These are phyloP conservation scores for Amphicarpaea edgeworthii DNA, from an alignment of 306 rosid genomes.

Conservation along the genomic window DNA sequence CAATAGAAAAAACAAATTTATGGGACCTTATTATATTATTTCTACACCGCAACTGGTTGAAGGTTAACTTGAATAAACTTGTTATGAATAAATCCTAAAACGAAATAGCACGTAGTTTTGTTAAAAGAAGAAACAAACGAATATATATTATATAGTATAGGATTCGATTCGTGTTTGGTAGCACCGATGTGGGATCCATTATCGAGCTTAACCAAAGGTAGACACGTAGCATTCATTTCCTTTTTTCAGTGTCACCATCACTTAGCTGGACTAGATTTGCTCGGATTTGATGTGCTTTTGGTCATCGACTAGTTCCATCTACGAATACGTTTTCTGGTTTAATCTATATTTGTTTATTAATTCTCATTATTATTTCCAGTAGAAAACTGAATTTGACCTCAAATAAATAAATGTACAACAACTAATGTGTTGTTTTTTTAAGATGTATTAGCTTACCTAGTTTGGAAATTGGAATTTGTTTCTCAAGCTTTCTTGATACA, in stretches of 20 bases:
- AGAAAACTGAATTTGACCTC: slow-evolving; percentile 15
- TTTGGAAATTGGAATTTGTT: slow-evolving; percentile 1
- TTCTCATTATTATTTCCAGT: not conserved
- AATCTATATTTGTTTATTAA: not conserved
- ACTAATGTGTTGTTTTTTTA: not conserved
- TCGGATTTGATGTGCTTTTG: slow-evolving; percentile 50
- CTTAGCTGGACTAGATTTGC: slow-evolving; percentile 56
- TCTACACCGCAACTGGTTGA: not conserved
- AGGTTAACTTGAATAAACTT: too few species aligned
- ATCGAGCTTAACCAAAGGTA: too few species aligned
- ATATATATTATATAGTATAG: not conserved
- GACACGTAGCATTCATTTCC: slow-evolving; percentile 57
- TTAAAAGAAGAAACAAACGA: not conserved
- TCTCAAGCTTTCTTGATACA: slow-evolving; percentile 8
- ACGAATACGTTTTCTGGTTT: not conserved
- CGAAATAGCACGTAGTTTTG: not conserved
- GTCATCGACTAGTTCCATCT: slow-evolving; percentile 11
- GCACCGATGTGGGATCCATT: too few species aligned
- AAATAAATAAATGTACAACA: not conserved
- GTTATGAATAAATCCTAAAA: not conserved
- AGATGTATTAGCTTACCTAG: slow-evolving; percentile 4
- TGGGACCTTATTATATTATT: not conserved
- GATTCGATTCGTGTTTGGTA: not conserved
- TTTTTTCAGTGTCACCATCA: slow-evolving; percentile 52
- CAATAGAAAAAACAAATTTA: not conserved